phyloP scores from a whole-genome alignment of 1,284 basidiomycete genomes.

The Gymnopus androsaceus region DNA sequence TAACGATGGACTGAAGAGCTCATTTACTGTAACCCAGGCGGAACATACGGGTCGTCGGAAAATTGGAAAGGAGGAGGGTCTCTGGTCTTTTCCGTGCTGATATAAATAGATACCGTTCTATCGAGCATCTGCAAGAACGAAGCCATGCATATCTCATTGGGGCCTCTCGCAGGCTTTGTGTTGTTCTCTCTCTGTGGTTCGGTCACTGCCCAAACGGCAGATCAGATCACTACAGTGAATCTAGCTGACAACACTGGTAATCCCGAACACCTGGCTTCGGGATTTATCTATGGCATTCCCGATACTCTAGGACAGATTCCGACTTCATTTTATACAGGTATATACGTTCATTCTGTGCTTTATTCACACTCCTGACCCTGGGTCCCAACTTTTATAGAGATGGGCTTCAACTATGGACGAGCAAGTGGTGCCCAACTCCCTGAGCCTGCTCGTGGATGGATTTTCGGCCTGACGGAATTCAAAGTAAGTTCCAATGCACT shows the following conservation, averaged over 20 bases:
- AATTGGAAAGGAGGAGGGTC: too few species aligned
- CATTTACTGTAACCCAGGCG: too few species aligned
- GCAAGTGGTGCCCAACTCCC: constrained; percentile 23
- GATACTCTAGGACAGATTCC: constrained; percentile 22
- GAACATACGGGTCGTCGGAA: background rate
- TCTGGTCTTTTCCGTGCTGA: too few species aligned
- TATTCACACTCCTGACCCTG: too few species aligned
- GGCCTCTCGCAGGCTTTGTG: background rate
- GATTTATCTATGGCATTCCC: constrained; percentile 25
- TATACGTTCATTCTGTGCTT: background rate
- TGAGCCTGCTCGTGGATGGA: constrained; percentile 18
- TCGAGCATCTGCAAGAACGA: background rate
- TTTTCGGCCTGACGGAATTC: constrained; percentile 19
- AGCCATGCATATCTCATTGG: background rate
- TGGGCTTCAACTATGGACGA: constrained; percentile 26
- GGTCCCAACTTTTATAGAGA: constrained; percentile 11
- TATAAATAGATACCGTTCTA: too few species aligned
- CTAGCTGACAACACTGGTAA: constrained; percentile 20
- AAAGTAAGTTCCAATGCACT: constrained; percentile 6
- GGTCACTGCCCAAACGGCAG: background rate
- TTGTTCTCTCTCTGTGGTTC: background rate
- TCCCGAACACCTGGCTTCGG: constrained; percentile 21
- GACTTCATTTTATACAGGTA: constrained; percentile 21
- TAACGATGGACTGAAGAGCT: background rate
- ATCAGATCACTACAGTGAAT: constrained; percentile 21